These are phyloP conservation scores for Peronosclerospora sorghi DNA, from an alignment of 352 stramenopile species.

Conservation along the genomic window DNA sequence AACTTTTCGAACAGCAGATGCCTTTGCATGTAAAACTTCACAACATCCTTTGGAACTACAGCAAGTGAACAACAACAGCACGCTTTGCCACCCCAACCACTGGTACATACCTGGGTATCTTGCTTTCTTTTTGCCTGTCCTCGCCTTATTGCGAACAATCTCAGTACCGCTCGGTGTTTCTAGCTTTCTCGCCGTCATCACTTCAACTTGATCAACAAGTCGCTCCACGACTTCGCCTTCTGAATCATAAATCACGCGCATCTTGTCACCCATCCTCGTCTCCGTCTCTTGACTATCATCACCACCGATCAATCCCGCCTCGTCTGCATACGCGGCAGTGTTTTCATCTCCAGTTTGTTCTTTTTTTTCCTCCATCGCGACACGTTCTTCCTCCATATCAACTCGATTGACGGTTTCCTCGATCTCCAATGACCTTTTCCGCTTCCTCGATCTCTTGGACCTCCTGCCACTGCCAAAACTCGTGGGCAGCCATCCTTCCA, in stretches of 20 bases:
- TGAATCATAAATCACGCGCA: slow-evolving; percentile 56
- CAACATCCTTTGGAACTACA: slow-evolving; percentile 30
- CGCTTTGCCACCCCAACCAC: background rate
- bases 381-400: background rate
- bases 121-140: slow-evolving; percentile 12
- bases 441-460: slow-evolving; percentile 13
- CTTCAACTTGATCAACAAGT: slow-evolving; percentile 28
- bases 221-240: slow-evolving; percentile 44
- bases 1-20: slow-evolving; percentile 84
- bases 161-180: slow-evolving; percentile 5
- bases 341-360: background rate
- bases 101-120: slow-evolving; percentile 23
- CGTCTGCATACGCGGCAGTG: background rate
- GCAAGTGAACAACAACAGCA: background rate
- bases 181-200: slow-evolving; percentile 6
- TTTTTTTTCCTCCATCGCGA: background rate
- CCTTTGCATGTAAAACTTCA: slow-evolving; percentile 88
- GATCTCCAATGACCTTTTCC: slow-evolving; percentile 10
- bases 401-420: background rate
- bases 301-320: background rate
- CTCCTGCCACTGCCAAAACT: slow-evolving; percentile 31
- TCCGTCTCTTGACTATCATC: slow-evolving; percentile 1
- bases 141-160: slow-evolving; percentile 9
- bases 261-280: slow-evolving; percentile 33
- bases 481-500: slow-evolving; percentile 41